A percentile compares a stretch with the other conserved stretches of the same genome.
Evolutionary conservation across 2,329 filamentous ascomycete genomes (phyloP).

Genomic region (Gnomoniopsis sp.): DNA sequence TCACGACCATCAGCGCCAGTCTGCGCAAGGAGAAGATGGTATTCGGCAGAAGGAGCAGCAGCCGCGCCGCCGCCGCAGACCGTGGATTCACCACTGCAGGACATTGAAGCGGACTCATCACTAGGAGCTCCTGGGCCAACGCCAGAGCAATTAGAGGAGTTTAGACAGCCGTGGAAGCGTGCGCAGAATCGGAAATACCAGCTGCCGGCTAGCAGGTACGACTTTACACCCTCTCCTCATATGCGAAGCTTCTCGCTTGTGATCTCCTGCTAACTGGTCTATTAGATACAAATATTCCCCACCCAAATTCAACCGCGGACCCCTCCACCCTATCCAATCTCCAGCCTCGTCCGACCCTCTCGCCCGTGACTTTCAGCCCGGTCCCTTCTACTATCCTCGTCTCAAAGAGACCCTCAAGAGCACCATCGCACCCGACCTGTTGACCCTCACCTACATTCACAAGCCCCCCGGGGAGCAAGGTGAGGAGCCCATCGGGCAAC

Average conservation of each 20-base stretch:
- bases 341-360: slow-evolving; percentile 82
- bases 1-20: slow-evolving; percentile 25
- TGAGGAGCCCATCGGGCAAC: slow-evolving; percentile 48
- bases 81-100: slow-evolving; percentile 31
- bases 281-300: slow-evolving; percentile 89
- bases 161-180: slow-evolving; percentile 38
- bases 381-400: slow-evolving; percentile 84
- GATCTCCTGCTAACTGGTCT: slow-evolving; percentile 22
- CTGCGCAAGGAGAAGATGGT: slow-evolving; percentile 40
- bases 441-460: slow-evolving; percentile 87
- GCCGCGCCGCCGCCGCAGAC: slow-evolving; percentile 18
- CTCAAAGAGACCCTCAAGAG: slow-evolving; percentile 86
- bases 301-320: slow-evolving; percentile 91
- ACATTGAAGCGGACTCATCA: slow-evolving; percentile 51
- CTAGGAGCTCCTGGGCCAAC: slow-evolving; percentile 41
- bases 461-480: slow-evolving; percentile 69
- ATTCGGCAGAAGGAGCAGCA: slow-evolving; percentile 42
- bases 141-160: slow-evolving; percentile 33
- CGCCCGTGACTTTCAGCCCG: slow-evolving; percentile 84
- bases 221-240: slow-evolving; percentile 7
- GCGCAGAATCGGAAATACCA: slow-evolving; percentile 31
- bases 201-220: slow-evolving; percentile 46
- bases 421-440: slow-evolving; percentile 81
- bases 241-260: not conserved
- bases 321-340: slow-evolving; percentile 87